phyloP scores from a whole-genome alignment of 805 yeast species.

The Candida sithepensis region DNA sequence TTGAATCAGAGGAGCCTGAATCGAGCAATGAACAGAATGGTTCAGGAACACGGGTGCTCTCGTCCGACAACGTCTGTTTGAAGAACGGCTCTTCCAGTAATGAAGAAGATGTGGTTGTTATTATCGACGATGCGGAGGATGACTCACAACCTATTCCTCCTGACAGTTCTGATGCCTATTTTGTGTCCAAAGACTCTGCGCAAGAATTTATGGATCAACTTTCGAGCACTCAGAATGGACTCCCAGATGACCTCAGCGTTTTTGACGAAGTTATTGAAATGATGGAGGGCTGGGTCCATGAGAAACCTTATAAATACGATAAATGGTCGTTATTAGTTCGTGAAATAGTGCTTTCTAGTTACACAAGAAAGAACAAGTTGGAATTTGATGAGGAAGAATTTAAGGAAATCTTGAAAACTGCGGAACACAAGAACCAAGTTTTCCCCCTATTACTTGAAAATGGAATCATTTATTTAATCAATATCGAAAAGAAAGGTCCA shows the following conservation, averaged over 20 bases:
- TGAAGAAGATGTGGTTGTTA: neutral
- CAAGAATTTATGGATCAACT: slow-evolving; percentile 15
- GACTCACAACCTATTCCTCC: slow-evolving; percentile 1
- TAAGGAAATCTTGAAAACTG: slow-evolving; percentile 21
- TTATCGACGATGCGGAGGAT: slow-evolving; percentile 8
- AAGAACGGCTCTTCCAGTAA: neutral
- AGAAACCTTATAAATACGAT: slow-evolving; percentile 10
- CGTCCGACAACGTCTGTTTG: neutral
- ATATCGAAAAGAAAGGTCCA: slow-evolving; percentile 19
- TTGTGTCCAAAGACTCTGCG: slow-evolving; percentile 17
- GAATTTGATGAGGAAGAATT: slow-evolving; percentile 31
- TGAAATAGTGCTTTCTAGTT: slow-evolving; percentile 27
- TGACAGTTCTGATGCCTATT: neutral
- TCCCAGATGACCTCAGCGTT: slow-evolving; percentile 23
- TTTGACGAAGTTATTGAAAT: slow-evolving; percentile 30
- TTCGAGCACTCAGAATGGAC: slow-evolving; percentile 14
- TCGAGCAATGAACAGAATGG: neutral
- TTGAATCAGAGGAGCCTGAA: neutral
- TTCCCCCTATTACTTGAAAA: slow-evolving; percentile 31
- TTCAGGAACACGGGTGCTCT: too few species aligned
- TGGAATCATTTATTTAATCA: slow-evolving; percentile 28
- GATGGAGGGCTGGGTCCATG: slow-evolving; percentile 27
- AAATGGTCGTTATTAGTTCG: slow-evolving; percentile 23
- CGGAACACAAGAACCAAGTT: slow-evolving; percentile 27
- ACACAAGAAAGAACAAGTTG: slow-evolving; percentile 22